Evolutionary conservation across 352 stramenopile species (phyloP), one percentile per base, ranked within the genome.

Genomic region (Phytophthora litchii): DNA sequence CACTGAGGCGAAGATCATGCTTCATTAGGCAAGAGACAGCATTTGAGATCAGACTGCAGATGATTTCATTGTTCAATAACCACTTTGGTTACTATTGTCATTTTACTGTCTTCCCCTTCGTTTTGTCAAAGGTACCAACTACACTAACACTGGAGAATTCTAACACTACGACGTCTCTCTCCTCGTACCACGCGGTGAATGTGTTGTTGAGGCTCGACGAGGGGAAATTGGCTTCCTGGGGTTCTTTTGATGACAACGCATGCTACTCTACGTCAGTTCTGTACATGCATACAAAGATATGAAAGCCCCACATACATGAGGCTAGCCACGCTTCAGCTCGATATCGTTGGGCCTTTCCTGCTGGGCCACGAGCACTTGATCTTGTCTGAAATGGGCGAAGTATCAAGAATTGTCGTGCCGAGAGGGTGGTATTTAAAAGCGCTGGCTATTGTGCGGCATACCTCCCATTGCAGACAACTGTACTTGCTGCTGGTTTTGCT

Each of bases 1-100:
- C 23, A 60, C 65, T 0, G 78, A 87, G 32, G 84, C 82, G 6
- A 64, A 79, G 31, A 88, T 95, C 41, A 48, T 44, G 27, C 53
- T 86, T 7, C 9, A 60, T 10, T 70, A 32, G 65, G 8, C 12
- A 29, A 17, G 31, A 9, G 11, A 14, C n/a, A 42, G n/a, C 2
- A 19, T 8, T 2, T 34, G 23, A 27, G 23, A 27, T 27, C n/a
- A n/a, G n/a, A n/a, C n/a, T 20, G 19, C 1, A 47, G 11, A 27
- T 9, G 5, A 49, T 37, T 51, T 34, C 20, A 21, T 38, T 48
- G 31, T 68, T 38, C 51, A 68, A 38, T 58, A 63, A 44, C 60
- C 45, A 25, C 47, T 55, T 53, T 67, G 36, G 17, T 47, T 60
- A 41, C 45, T 48, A 54, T 56, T 55, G 12, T 55, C 54, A 69